Evolutionary conservation across 495 filamentous ascomycete species (phyloP), one percentile per base, ranked within the genome.

Genomic region (Bryoglossum gracile): DNA sequence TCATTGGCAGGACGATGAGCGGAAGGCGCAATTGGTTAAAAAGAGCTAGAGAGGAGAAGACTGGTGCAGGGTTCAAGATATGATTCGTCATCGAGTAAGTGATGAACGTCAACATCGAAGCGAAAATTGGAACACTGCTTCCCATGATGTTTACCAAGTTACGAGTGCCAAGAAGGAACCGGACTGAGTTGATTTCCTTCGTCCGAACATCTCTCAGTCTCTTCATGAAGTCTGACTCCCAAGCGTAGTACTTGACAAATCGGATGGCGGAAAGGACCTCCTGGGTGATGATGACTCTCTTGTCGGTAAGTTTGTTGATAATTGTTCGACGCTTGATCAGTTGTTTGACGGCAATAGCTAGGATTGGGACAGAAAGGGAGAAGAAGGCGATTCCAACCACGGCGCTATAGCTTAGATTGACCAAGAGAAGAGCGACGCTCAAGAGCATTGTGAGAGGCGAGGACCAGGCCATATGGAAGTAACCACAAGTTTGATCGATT

Each of bases 231-330:
- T 80, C 79, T 24, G 73, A 78, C 59, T 96, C 90, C 90, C 90
- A 96, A 4, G 84, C 89, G 61, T 91, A 95, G 66, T 77, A 94
- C 64, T 96, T 96, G 62, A 96, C 89, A 56, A 96, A 94, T 13
- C 89, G 78, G 39, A 95, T 89, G 1, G 83, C 83, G 46, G 87
- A 82, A 19, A 96, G 62, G 19, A 95, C 90, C 58, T 96, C 90
- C 59, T 95, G 90, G 0, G 87, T 95, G 35, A 96, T 67, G 26
- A 80, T 81, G 8, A 96, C 87, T 17, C 90, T 75, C 62, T 86
- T 81, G 61, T 96, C 90, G 10, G 90, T 95, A 51, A 94, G 76
- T 57, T 86, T 87, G 68, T 94, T 95, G 69, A 95, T 94, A 33
- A 65, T 70, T 55, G 75, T 75, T 56, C 90, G 77, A 14, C 85